Conservation (phyloP, 805 yeast species). For the Naumovozyma baii region DNA sequence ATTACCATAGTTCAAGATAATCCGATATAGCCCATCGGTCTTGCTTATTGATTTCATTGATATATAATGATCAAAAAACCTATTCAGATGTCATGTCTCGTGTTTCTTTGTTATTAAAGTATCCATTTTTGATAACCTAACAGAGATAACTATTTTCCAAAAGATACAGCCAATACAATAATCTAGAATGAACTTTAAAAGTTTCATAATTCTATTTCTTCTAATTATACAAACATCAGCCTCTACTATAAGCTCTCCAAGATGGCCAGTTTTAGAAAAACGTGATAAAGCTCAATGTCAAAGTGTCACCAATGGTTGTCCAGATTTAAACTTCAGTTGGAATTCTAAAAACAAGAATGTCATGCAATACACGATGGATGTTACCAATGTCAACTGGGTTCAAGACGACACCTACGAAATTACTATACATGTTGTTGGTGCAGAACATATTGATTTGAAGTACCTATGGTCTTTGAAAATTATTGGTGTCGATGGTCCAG, state of each 20-base stretch:
- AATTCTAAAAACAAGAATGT: constrained; percentile 3
- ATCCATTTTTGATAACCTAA: no score
- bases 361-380: constrained; percentile 10
- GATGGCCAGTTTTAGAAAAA: not conserved
- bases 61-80: no score
- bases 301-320: constrained; percentile 10
- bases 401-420: constrained; percentile 9
- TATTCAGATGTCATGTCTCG: no score
- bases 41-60: no score
- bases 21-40: no score
- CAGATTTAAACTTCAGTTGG: constrained; percentile 11
- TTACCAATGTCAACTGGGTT: constrained; percentile 8
- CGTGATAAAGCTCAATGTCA: constrained; percentile 1
- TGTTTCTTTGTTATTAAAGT: no score
- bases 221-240: not conserved
- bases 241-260: not conserved
- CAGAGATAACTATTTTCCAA: no score
- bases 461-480: constrained; percentile 11
- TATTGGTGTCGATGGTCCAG: constrained; percentile 13
- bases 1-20: no score
- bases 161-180: no score
- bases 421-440: constrained; percentile 15
- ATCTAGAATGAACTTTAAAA: no score
- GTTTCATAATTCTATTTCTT: no score
- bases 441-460: constrained; percentile 9